A percentile compares a stretch with the other conserved stretches of the same genome.
phyloP scores from a whole-genome alignment of 1,284 basidiomycete species.

The Clitocybe nebularis region DNA sequence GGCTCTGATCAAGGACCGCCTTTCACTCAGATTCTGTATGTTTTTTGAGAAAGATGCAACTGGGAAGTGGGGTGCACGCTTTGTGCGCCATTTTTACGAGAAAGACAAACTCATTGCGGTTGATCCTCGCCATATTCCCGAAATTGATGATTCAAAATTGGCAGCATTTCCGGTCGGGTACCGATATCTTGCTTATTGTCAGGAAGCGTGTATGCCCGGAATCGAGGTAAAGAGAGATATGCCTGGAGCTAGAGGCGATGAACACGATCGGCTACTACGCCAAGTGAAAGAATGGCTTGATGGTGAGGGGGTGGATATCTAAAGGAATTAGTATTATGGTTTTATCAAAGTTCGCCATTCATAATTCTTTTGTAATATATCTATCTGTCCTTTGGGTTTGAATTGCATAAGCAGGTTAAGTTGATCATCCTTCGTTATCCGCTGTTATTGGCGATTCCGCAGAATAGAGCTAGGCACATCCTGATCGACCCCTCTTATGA shows the following conservation, averaged over 20 bases:
- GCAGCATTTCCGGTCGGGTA: constrained; percentile 14
- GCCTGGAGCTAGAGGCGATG: constrained; percentile 17
- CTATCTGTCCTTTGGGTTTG: neutral
- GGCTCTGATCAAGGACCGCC: neutral
- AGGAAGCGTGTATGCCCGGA: constrained; percentile 17
- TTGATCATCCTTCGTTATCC: too few relatives aligned
- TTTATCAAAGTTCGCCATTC: too few relatives aligned
- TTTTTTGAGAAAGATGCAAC: constrained; percentile 16
- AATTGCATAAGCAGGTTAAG: too few relatives aligned
- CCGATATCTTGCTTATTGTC: constrained; percentile 17
- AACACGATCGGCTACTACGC: constrained; percentile 14
- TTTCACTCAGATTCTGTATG: constrained; percentile 15
- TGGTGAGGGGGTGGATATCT: constrained; percentile 14
- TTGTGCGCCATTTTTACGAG: constrained; percentile 20
- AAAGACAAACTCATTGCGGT: constrained; percentile 21
- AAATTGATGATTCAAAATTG: constrained; percentile 16
- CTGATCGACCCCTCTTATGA: too few relatives aligned
- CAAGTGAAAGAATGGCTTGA: constrained; percentile 19
- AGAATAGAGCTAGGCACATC: too few relatives aligned
- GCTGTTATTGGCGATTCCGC: too few relatives aligned
- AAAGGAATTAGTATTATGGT: neutral
- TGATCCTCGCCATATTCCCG: constrained; percentile 15
- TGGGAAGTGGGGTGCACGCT: constrained; percentile 16
- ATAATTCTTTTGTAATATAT: neutral
- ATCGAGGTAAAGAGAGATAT: constrained; percentile 18